Evolutionary conservation across 768 basidiomycete genomes (phyloP).

Genomic region (Suillus spraguei): DNA sequence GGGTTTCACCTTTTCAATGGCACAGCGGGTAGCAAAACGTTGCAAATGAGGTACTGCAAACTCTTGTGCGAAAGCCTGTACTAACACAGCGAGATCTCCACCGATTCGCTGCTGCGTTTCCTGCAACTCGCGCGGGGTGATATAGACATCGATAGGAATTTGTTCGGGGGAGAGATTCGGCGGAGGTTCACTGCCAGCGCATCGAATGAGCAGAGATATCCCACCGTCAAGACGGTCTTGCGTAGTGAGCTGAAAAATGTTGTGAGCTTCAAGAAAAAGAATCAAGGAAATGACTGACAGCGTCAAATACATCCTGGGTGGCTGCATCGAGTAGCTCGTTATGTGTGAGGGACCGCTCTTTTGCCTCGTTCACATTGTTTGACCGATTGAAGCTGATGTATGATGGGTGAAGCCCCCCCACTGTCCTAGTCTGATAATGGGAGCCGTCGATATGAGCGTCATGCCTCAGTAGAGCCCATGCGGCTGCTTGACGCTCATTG

Average conservation of each 20-base stretch:
- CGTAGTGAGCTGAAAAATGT: slow-evolving; percentile 10
- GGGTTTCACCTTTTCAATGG: slow-evolving; percentile 7
- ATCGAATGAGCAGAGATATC: slow-evolving; percentile 12
- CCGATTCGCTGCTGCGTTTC: slow-evolving; percentile 2
- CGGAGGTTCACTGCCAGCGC: slow-evolving; percentile 6
- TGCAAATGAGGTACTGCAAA: slow-evolving; percentile 11
- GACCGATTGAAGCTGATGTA: slow-evolving; percentile 11
- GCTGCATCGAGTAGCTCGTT: neutral
- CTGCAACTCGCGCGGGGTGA: neutral
- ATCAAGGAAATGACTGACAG: slow-evolving; percentile 6
- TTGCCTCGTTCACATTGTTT: neutral
- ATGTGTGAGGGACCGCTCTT: neutral
- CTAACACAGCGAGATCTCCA: slow-evolving; percentile 3
- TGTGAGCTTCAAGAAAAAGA: neutral
- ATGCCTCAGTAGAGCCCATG: slow-evolving; percentile 8
- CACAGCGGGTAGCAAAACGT: slow-evolving; percentile 6
- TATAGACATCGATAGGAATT: slow-evolving; percentile 11
- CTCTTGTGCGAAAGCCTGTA: slow-evolving; percentile 15
- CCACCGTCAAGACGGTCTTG: slow-evolving; percentile 14
- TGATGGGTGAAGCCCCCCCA: slow-evolving; percentile 11
- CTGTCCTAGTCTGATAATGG: slow-evolving; percentile 7
- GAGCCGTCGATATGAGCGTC: slow-evolving; percentile 3
- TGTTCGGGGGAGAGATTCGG: slow-evolving; percentile 1
- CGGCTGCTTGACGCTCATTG: slow-evolving; percentile 4
- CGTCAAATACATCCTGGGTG: slow-evolving; percentile 5